These are phyloP conservation scores for Hypoxylon rubiginosum DNA, from an alignment of 2,329 filamentous ascomycete species.

Conservation along the genomic window DNA sequence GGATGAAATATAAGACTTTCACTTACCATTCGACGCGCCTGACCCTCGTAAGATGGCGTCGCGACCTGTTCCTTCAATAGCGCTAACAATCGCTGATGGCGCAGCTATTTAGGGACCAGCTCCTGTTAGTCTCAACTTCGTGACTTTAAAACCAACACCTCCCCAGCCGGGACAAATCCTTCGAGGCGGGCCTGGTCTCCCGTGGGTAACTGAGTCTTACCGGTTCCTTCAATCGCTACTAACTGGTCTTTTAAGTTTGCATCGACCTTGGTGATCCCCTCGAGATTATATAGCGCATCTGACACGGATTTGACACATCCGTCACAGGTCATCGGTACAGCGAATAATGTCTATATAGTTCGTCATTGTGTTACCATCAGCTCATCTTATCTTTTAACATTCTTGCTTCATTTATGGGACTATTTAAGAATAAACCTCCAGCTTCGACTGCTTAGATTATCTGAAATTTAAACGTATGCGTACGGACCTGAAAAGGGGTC, in stretches of 20 bases:
- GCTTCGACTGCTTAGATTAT: background rate
- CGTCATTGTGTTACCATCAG: slow-evolving; percentile 50
- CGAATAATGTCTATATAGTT: slow-evolving; percentile 82
- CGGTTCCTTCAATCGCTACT: slow-evolving; percentile 86
- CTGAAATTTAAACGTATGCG: slow-evolving; percentile 14
- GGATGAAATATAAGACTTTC: slow-evolving; percentile 38
- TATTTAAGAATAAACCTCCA: slow-evolving; percentile 5
- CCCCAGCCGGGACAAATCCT: slow-evolving; percentile 39
- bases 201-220: slow-evolving; percentile 56
- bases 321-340: slow-evolving; percentile 93
- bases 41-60: slow-evolving; percentile 95
- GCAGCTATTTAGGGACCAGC: slow-evolving; percentile 66
- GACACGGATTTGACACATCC: slow-evolving; percentile 90
- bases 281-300: slow-evolving; percentile 79
- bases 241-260: slow-evolving; percentile 86
- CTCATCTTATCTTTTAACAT: slow-evolving; percentile 21
- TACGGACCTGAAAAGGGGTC: slow-evolving; percentile 54
- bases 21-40: slow-evolving; percentile 85
- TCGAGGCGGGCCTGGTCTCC: slow-evolving; percentile 25
- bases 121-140: slow-evolving; percentile 27
- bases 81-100: slow-evolving; percentile 88
- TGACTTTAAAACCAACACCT: slow-evolving; percentile 10
- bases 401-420: slow-evolving; percentile 9
- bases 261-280: slow-evolving; percentile 85
- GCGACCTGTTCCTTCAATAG: slow-evolving; percentile 89